Percentiles rank a stretch among this genome's conserved stretches.
Evolutionary conservation across 495 filamentous ascomycete species (phyloP).

Genomic region (Lindgomyces ingoldianus): DNA sequence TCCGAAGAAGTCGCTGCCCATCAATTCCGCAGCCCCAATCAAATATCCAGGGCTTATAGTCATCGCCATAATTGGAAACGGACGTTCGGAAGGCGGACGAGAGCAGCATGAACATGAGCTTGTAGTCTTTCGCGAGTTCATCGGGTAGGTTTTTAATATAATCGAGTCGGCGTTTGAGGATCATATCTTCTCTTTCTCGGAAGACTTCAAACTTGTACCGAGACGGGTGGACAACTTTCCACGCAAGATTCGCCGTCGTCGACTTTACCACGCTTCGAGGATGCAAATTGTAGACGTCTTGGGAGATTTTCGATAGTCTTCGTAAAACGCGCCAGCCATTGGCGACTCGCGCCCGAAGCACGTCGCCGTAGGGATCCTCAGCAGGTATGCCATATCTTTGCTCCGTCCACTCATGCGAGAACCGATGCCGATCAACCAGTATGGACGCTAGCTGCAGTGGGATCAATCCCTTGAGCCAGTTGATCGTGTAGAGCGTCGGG

Average conservation of each 20-base stretch:
- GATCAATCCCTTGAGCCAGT: conserved; percentile 28
- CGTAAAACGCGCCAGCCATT: conserved; percentile 30
- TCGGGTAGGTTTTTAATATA: conserved; percentile 16
- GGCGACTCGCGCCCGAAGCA: conserved; percentile 14
- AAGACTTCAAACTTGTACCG: conserved; percentile 21
- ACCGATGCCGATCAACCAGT: conserved; percentile 31
- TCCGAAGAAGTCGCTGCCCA: conserved; percentile 25
- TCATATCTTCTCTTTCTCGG: conserved; percentile 12
- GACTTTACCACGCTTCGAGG: conserved; percentile 4
- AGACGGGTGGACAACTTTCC: conserved; percentile 18
- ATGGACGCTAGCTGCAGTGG: conserved; percentile 30
- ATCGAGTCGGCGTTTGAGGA: conserved; percentile 17
- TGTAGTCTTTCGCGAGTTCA: conserved; percentile 30
- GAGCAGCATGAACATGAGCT: conserved; percentile 33
- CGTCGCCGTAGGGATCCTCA: conserved; percentile 29
- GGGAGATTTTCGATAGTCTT: conserved; percentile 22
- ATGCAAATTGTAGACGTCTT: conserved; percentile 19
- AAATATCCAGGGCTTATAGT: conserved; percentile 34
- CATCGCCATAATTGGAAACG: conserved; percentile 10
- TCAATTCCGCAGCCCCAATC: conserved; percentile 30
- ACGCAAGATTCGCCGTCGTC: conserved; percentile 10
- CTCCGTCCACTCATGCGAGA: conserved; percentile 13
- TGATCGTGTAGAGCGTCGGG: conserved; percentile 17
- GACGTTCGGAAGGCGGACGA: conserved; percentile 27
- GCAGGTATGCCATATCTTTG: conserved; percentile 30